A percentile compares a stretch with the other conserved stretches of the same genome.
These are phyloP conservation scores for Alloteropsis semialata DNA, from an alignment of 176 grass and related monocot genomes.

Conservation along the genomic window DNA sequence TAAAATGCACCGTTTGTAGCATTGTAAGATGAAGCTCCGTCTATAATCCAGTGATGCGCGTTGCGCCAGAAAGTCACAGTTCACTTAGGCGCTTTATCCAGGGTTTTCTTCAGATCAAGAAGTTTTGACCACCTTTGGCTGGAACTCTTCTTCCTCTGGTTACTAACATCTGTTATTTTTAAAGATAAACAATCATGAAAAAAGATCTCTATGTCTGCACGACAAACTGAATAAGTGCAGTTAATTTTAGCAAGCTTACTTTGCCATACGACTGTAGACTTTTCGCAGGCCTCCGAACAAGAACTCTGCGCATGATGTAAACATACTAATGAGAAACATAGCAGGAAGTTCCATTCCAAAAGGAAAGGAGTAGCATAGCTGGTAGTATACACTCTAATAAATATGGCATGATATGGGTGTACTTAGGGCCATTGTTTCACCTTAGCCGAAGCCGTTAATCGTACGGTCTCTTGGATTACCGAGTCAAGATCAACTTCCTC, in stretches of 20 bases:
- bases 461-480: slow-evolving; percentile 70
- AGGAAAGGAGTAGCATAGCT: background rate
- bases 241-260: slow-evolving; percentile 26
- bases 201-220: background rate
- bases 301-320: slow-evolving; percentile 50
- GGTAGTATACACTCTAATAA: background rate
- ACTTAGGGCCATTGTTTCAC: slow-evolving; percentile 12
- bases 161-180: slow-evolving; percentile 33
- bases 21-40: background rate
- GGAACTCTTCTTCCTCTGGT: slow-evolving; percentile 27
- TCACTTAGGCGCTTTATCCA: slow-evolving; percentile 38
- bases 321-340: background rate
- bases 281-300: slow-evolving; percentile 70
- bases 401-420: background rate
- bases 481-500: slow-evolving; percentile 67
- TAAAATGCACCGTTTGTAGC: background rate
- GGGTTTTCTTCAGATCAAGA: slow-evolving; percentile 57
- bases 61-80: too few species aligned
- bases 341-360: background rate
- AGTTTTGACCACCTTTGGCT: slow-evolving; percentile 54
- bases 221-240: background rate
- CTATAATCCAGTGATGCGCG: background rate
- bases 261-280: slow-evolving; percentile 54
- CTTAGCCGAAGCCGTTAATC: slow-evolving; percentile 60
- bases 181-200: background rate